Base-by-base conservation (phyloP, 1,139 yeast genomes). In the Magnusiomyces sp. region DNA sequence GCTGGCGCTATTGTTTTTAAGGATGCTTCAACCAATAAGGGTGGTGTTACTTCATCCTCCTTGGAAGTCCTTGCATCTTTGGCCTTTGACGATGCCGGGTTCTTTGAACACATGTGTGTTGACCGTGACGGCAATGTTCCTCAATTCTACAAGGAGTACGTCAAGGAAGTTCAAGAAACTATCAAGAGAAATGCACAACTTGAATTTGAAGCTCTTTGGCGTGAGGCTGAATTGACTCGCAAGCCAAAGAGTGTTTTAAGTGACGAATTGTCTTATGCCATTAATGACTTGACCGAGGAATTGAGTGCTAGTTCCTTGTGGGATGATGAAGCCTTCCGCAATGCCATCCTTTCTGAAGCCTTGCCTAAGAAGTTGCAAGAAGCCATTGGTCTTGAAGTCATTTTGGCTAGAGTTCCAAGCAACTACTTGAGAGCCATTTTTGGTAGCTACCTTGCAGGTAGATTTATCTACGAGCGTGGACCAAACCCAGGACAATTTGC, bases 31-130 rank as follows among this genome's bases (percentile, higher is more conserved):
- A 88, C 97, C 50, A 92, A 92, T 71, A 92, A 92, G 72, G 98
- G 98, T 64, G 98, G 98, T 71, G 98, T 92, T 49, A 92, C 98
- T 1, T 90, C 97, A 1, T 89, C 97, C 1, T 90, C 97, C 1
- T 74, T 88, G 59, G 98, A 92, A 71, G 98, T 92, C 17, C 77
- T 92, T 61, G 96, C 97, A 13, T 92, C 98, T 3, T 78, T 92
- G 57, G 85, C 96, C 2, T 83, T 92, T 65, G 90, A 83, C 61
- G 98, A 92, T 67, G 79, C 77, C 51, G 89, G 82, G 44, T 92
- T 90, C 73, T 73, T 78, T 62, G 66, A 74, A 54, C 71, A 82
- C 65, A 85, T 85, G 95, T 85, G 95, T 66, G 80, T 85, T 52
- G 75, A 77, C 54, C 65, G 66, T 29, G 59, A 63, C 38, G 70